Evolutionary conservation across 768 basidiomycete species (phyloP), one percentile per base, ranked within the genome.

Genomic region (Xerocomellus dryophilus): DNA sequence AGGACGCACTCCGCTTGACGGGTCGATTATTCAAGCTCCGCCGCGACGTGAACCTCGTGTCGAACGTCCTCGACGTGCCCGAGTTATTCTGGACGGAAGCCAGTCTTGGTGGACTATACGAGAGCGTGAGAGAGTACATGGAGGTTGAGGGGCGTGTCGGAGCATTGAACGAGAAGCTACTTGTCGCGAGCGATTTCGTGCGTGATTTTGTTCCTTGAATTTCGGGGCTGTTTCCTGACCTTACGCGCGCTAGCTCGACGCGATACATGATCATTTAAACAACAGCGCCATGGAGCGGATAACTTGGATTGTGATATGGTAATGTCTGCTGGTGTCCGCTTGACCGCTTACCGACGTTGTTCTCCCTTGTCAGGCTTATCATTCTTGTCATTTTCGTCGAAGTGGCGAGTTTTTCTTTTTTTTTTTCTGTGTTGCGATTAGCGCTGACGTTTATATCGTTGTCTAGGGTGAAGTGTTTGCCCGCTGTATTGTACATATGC

Each of bases 51-150:
- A 96, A 95, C 62, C 75, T 98, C 1, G 91, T 94, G 10, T 90
- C 88, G 21, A 96, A 95, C 63, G 92, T 98, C 29, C 79, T 98
- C 2, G 95, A 98, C 65, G 87, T 92, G 6, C 94, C 94, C 1
- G 93, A 94, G 65, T 72, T 98, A 43, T 98, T 98, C 70, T 97
- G 94, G 95, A 86, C 84, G 47, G 94, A 96, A 66, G 93, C 93
- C 11, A 93, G 88, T 59, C 73, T 96, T 61, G 88, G 89, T 63
- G 88, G 84, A 27, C 71, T 98, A 34, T 98, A 98, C 65, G 91
- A 93, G 60, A 93, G 93, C 0, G 93, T 95, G 43, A 77, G 93
- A 52, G 94, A 94, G 61, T 98, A 98, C 65, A 92, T 97, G 81
- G 95, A 98, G 71, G 93, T 97, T 48, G 84, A 82, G 34, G 82